These are phyloP conservation scores for Pichia membranifaciens DNA, from an alignment of 805 yeast genomes.

Conservation along the genomic window DNA sequence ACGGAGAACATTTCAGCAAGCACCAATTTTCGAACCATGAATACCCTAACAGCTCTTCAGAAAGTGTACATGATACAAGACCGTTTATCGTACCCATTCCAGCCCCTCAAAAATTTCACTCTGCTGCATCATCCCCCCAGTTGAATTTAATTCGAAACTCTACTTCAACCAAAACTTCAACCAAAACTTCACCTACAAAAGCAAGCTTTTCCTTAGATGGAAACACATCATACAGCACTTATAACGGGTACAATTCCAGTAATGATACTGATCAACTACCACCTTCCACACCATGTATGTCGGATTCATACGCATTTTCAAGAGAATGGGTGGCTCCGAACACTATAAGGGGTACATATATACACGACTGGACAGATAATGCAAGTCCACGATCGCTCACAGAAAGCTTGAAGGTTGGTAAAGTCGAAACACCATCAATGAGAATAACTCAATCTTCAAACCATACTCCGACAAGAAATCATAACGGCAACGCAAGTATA, in stretches of 20 bases:
- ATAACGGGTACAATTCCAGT: not conserved
- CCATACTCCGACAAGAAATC: not conserved
- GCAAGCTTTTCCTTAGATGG: not conserved
- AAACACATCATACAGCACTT: not conserved
- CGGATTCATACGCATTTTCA: not conserved
- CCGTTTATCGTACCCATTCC: not conserved
- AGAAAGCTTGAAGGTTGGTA: slow-evolving; percentile 9
- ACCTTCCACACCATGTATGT: not conserved
- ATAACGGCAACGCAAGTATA: not conserved
- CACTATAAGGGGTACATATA: slow-evolving; percentile 27
- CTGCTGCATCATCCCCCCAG: slow-evolving; percentile 3
- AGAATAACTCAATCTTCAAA: not conserved
- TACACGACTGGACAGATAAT: slow-evolving; percentile 25
- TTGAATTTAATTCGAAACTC: not conserved
- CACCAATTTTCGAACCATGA: not conserved
- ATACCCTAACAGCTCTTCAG: not conserved
- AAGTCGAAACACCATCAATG: not conserved
- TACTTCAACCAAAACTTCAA: not conserved
- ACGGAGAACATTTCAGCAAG: not conserved
- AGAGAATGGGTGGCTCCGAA: slow-evolving; percentile 12
- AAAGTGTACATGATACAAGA: not conserved
- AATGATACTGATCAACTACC: not conserved
- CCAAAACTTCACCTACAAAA: slow-evolving; percentile 2
- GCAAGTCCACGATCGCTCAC: slow-evolving; percentile 6
- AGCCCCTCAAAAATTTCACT: not conserved